Base-by-base conservation (phyloP, 805 yeast genomes). In the Zygosaccharomyces rouxii region DNA sequence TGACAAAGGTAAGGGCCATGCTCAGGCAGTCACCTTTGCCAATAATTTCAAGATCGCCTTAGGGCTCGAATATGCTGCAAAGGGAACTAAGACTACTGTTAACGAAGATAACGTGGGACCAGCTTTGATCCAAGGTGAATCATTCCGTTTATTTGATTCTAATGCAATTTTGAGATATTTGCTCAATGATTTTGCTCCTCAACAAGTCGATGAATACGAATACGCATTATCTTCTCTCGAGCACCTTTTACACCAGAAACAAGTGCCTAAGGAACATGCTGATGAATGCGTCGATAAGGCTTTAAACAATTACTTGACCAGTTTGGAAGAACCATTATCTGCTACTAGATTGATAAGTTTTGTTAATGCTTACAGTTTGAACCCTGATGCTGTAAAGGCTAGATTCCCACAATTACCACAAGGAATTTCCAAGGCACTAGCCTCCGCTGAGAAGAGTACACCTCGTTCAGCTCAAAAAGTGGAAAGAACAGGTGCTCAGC, bases 91-190 rank as follows among this genome's bases (percentile, higher is more conserved):
- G 47, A 30, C 60, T 4, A 47, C 53, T 13, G 48, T 63, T 10
- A 44, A 56, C 47, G 57, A 55, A 16, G 56, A 55, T 4, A 18
- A 56, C 11, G 58, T 55, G 43, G 61, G 62, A 35, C 53, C 65
- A 33, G 62, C 59, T 44, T 55, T 69, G 38, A 31, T 60, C 35
- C 50, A 52, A 4, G 56, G 60, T n/a, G 68, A 64, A 4, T 50
- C 54, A 1, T 62, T 68, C 28, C 77, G 75, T 55, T 71, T 85
- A 52, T 67, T 73, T 49, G 88, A 84, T 64, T 73, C 87, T 18
- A 83, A 84, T 60, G 81, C 94, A 18, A 80, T 84, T 45, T 82
- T 84, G 52, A 80, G 81, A 63, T 85, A 80, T 58, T 68, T 82
- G 52, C 71, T 79, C 33, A 64, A 70, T 19, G 81, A 80, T 53